phyloP scores from a whole-genome alignment of 2,329 filamentous ascomycete species.

The Coniochaeta hoffmannii region DNA sequence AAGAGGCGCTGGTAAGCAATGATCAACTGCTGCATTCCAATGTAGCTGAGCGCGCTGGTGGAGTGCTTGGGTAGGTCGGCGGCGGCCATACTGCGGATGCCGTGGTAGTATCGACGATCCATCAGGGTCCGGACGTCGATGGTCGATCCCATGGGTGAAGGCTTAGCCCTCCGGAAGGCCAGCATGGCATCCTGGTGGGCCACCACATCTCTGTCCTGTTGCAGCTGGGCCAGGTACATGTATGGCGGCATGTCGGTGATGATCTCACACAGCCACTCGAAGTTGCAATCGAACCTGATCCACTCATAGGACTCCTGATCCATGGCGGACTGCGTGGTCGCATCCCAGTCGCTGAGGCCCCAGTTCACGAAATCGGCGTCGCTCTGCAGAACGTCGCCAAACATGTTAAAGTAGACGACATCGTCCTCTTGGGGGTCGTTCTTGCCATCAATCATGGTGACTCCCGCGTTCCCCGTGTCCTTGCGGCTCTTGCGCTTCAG shows the following conservation, averaged over 20 bases:
- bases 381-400: conserved; percentile 83
- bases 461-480: conserved; percentile 69
- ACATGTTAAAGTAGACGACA: conserved; percentile 79
- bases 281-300: conserved; percentile 97
- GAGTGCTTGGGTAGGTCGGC: conserved; percentile 71
- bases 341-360: conserved; percentile 82
- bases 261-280: conserved; percentile 92
- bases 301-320: conserved; percentile 96
- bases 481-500: conserved; percentile 74
- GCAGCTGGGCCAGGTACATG: conserved; percentile 96
- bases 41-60: conserved; percentile 59
- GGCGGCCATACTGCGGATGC: conserved; percentile 81
- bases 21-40: conserved; percentile 77
- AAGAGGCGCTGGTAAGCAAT: conserved; percentile 84
- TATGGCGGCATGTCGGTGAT: conserved; percentile 78
- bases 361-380: conserved; percentile 77
- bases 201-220: conserved; percentile 93
- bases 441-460: conserved; percentile 51
- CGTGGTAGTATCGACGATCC: conserved; percentile 88
- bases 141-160: conserved; percentile 78
- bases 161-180: conserved; percentile 58
- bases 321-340: conserved; percentile 85
- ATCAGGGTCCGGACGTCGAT: conserved; percentile 85
- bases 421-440: conserved; percentile 57
- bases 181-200: conserved; percentile 75